Conservation (phyloP, 2,329 filamentous ascomycete species). For the Cladosporium sp. region DNA sequence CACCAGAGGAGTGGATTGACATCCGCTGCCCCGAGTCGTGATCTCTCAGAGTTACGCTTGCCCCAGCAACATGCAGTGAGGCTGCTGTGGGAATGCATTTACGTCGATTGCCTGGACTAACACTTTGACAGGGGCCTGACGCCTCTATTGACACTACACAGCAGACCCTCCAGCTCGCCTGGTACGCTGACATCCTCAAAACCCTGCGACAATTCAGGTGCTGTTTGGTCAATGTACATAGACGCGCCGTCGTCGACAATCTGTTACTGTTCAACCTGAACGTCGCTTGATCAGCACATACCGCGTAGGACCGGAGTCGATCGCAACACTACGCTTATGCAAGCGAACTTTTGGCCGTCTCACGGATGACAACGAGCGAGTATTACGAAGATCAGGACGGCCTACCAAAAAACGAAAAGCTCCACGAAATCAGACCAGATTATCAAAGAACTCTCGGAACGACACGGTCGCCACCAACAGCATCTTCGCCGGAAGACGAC, state of each 20-base stretch:
- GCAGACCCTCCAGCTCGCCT: neutral
- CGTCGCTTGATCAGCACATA: no score
- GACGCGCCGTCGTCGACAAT: slow-evolving; percentile 1
- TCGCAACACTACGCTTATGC: neutral
- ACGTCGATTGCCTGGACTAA: neutral
- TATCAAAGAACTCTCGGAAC: neutral
- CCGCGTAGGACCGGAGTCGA: no score
- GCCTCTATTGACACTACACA: neutral
- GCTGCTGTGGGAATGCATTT: neutral
- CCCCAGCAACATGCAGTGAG: neutral
- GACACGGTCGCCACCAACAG: neutral
- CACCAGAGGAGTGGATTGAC: neutral
- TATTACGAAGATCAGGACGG: slow-evolving; percentile 9
- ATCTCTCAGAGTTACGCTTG: no score
- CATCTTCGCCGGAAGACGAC: neutral
- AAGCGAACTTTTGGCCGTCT: neutral
- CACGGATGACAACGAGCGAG: neutral
- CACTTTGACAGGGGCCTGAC: neutral
- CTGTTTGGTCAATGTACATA: slow-evolving; percentile 3
- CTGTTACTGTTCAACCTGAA: neutral
- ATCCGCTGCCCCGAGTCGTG: no score
- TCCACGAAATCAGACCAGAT: neutral
- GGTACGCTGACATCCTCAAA: neutral
- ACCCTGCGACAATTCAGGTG: neutral
- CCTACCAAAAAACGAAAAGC: slow-evolving; percentile 1